These are phyloP conservation scores for Leishmania gerbilli DNA, from an alignment of 208 protist species.

Conservation along the genomic window DNA sequence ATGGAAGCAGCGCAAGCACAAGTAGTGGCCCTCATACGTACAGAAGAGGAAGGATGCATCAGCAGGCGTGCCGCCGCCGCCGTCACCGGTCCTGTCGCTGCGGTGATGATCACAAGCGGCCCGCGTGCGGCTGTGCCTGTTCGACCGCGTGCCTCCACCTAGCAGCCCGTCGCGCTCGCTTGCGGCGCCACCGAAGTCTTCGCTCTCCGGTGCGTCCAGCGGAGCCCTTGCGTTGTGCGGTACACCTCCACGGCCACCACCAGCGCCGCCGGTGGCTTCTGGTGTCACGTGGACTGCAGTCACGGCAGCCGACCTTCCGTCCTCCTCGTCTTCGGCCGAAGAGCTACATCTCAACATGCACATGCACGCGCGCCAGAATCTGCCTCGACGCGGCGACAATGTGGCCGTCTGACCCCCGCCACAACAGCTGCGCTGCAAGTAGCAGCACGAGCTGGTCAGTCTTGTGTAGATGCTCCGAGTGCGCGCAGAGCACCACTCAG, in stretches of 20 bases:
- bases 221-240: neutral
- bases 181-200: neutral
- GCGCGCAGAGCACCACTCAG: neutral
- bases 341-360: neutral
- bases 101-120: neutral
- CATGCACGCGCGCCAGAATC: neutral
- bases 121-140: neutral
- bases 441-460: neutral
- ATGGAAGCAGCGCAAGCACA: conserved; percentile 23
- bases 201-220: neutral
- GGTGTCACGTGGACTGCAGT: neutral
- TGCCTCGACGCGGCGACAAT: neutral
- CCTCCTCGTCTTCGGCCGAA: neutral
- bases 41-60: conserved; percentile 14
- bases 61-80: neutral
- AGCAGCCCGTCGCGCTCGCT: conserved; percentile 8
- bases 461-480: neutral
- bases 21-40: conserved; percentile 19
- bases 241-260: neutral
- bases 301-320: neutral
- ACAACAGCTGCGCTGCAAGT: neutral
- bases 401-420: neutral
- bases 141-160: neutral
- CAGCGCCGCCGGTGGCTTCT: neutral
- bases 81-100: neutral